phyloP scores from a whole-genome alignment of 495 filamentous ascomycete genomes.

The Penicillium coffeae region DNA sequence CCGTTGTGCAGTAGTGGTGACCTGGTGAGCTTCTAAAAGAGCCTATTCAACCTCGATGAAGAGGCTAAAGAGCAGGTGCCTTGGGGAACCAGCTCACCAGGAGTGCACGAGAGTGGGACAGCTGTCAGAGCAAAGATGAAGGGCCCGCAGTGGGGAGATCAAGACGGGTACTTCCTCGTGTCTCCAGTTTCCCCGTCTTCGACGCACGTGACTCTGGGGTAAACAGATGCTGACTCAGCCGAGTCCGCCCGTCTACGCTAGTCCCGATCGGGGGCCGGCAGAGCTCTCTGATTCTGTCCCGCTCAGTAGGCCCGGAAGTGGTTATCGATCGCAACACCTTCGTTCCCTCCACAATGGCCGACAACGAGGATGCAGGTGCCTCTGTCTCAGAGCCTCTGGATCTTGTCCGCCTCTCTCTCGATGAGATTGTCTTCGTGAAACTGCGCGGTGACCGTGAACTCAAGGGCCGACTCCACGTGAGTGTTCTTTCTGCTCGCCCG shows the following conservation, averaged over 20 bases:
- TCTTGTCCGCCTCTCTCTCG: conserved; percentile 86
- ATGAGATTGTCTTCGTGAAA: conserved; percentile 97
- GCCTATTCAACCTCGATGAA: no score
- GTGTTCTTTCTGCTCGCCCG: conserved; percentile 19
- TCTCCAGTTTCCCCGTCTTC: conserved; percentile 3
- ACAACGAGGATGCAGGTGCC: conserved; percentile 57
- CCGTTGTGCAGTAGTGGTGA: conserved; percentile 6
- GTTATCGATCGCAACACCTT: background rate
- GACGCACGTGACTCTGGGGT: conserved; percentile 11
- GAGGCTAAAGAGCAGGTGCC: no score
- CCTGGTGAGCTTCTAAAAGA: no score
- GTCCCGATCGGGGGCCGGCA: conserved; percentile 14
- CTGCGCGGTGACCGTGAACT: conserved; percentile 91
- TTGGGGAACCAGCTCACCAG: no score
- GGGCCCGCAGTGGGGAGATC: conserved; percentile 1
- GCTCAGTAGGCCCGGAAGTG: background rate
- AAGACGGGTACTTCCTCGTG: background rate
- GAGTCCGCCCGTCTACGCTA: conserved; percentile 2
- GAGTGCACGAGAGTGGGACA: no score
- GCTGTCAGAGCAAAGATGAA: background rate
- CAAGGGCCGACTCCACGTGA: conserved; percentile 88
- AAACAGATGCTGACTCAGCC: conserved; percentile 19
- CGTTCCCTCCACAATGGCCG: conserved; percentile 55
- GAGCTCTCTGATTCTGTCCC: conserved; percentile 9
- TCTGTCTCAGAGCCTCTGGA: conserved; percentile 86